phyloP scores from a whole-genome alignment of 2,329 filamentous ascomycete species.

The Cytospora leucostoma region DNA sequence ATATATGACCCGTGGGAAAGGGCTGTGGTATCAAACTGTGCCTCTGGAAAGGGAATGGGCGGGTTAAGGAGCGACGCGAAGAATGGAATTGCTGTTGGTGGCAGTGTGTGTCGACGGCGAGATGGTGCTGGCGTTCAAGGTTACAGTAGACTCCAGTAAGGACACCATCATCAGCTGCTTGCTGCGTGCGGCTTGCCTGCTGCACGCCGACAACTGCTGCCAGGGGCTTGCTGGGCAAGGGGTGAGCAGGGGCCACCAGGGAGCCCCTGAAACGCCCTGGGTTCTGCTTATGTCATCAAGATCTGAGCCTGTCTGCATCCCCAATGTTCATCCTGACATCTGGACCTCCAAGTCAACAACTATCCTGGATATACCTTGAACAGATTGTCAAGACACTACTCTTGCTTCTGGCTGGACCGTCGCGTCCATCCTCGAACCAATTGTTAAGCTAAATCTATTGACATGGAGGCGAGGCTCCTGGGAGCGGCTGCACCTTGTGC shows the following conservation, averaged over 20 bases:
- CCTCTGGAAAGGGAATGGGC: conserved; percentile 5
- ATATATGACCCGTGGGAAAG: not conserved
- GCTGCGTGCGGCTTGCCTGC: not conserved
- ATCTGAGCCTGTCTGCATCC: not conserved
- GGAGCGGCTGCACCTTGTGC: no score
- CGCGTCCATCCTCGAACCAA: no score
- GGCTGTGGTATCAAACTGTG: not conserved
- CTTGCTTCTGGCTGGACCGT: no score
- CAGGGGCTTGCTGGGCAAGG: not conserved
- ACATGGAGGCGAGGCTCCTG: no score
- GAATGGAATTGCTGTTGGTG: not conserved
- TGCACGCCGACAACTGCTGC: no score
- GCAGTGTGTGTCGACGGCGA: not conserved
- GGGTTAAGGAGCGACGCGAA: conserved; percentile 26
- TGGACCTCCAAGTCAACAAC: no score
- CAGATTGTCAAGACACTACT: no score
- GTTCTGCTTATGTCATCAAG: not conserved
- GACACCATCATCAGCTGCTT: conserved; percentile 22
- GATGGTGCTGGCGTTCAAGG: not conserved
- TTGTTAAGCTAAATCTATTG: no score
- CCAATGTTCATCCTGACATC: no score
- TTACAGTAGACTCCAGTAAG: conserved; percentile 2
- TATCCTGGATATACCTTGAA: no score
- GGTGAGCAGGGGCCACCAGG: not conserved
- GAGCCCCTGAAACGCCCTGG: not conserved